Percentiles rank a stretch among this genome's conserved stretches.
phyloP scores from a whole-genome alignment of 2,329 filamentous ascomycete genomes.

The Byssochlamys sp. region DNA sequence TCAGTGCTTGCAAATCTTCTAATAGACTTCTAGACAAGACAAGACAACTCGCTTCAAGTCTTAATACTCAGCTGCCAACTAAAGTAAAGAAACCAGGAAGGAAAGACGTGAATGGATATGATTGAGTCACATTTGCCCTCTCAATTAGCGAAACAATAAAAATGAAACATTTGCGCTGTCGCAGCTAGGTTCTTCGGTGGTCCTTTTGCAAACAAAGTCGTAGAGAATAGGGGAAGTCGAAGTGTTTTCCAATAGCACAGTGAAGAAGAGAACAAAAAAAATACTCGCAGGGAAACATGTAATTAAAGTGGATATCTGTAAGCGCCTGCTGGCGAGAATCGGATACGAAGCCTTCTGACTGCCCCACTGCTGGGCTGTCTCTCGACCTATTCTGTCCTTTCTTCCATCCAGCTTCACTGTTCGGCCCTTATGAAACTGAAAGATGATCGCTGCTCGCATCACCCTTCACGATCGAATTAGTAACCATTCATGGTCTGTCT shows the following conservation, averaged over 20 bases:
- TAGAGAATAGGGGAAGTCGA: constrained; percentile 18
- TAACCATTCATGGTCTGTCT: constrained; percentile 99
- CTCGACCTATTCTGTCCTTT: neutral
- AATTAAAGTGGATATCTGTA: constrained; percentile 31
- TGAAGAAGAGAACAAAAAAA: constrained; percentile 13
- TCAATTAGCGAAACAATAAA: constrained; percentile 28
- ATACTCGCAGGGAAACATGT: constrained; percentile 17
- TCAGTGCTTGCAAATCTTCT: no score
- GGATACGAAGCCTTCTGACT: constrained; percentile 17
- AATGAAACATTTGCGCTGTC: constrained; percentile 22
- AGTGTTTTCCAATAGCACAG: constrained; percentile 10
- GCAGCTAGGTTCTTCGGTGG: constrained; percentile 16
- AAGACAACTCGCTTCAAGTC: neutral
- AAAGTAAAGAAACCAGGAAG: neutral
- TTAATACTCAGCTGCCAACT: neutral
- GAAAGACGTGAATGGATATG: neutral
- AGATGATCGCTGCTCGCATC: neutral
- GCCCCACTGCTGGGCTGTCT: constrained; percentile 8
- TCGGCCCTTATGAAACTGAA: constrained; percentile 4
- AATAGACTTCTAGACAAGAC: neutral
- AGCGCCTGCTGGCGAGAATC: constrained; percentile 25
- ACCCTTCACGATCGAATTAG: constrained; percentile 40
- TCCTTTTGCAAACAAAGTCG: constrained; percentile 16
- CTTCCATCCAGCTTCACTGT: constrained; percentile 11
- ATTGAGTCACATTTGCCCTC: constrained; percentile 30